These are phyloP conservation scores for Coelastrella sp. DNA, from an alignment of 139 green algal genomes.

Conservation along the genomic window DNA sequence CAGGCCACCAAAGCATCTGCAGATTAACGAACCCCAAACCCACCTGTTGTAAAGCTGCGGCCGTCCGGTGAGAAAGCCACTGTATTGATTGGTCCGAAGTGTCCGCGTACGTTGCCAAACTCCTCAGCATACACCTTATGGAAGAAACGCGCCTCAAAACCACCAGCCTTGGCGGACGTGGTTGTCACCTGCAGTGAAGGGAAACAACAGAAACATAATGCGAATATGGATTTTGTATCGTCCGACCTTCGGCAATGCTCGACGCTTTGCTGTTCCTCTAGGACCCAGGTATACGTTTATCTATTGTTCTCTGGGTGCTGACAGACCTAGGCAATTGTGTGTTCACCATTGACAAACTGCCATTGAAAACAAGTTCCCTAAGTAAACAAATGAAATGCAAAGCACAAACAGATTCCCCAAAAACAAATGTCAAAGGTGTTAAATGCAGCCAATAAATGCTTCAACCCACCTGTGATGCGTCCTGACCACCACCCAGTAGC, in stretches of 20 bases:
- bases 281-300: too few relatives aligned
- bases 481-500: slow-evolving; percentile 93
- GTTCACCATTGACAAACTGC: too few relatives aligned
- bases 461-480: slow-evolving; percentile 71
- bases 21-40: background rate
- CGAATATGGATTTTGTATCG: background rate
- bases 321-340: too few relatives aligned
- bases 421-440: background rate
- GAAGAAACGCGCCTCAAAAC: slow-evolving; percentile 97
- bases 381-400: background rate
- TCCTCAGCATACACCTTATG: slow-evolving; percentile 95
- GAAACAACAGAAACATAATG: background rate
- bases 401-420: background rate
- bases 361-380: background rate
- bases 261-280: too few relatives aligned
- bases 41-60: slow-evolving; percentile 65
- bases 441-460: background rate
- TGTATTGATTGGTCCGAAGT: slow-evolving; percentile 99
- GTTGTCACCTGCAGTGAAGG: slow-evolving; percentile 84
- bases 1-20: background rate
- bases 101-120: slow-evolving; percentile 96
- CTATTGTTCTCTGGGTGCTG: too few relatives aligned
- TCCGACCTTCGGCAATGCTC: too few relatives aligned
- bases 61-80: slow-evolving; percentile 95
- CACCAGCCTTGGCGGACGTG: slow-evolving; percentile 88